These are phyloP conservation scores for Flaveria sonorensis DNA, from an alignment of 129 eudicot species.

Conservation along the genomic window DNA sequence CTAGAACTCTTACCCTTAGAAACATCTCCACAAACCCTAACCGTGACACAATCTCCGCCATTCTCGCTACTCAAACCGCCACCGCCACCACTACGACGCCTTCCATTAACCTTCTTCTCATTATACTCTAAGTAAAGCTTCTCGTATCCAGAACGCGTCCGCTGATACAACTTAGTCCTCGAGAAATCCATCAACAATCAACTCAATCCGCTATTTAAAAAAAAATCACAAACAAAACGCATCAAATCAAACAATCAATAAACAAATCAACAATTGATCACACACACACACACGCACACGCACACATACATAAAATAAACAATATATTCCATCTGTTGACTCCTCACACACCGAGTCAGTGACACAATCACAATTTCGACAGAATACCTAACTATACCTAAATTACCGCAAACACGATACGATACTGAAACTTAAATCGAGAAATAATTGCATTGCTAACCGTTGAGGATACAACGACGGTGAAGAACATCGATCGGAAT, in stretches of 20 bases:
- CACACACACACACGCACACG: background rate
- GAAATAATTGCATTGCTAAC: slow-evolving; percentile 20
- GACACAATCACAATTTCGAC: background rate
- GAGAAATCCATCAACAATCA: slow-evolving; percentile 40
- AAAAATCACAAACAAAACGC: slow-evolving; percentile 3
- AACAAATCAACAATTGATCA: background rate
- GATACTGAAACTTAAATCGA: background rate
- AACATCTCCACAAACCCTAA: slow-evolving; percentile 15
- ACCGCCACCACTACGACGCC: background rate
- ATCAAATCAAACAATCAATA: background rate
- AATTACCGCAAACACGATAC: background rate
- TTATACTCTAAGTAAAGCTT: slow-evolving; percentile 37
- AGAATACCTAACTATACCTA: slow-evolving; percentile 1
- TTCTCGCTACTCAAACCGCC: background rate
- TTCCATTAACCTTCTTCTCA: slow-evolving; percentile 21
- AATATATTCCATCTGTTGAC: background rate
- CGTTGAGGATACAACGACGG: slow-evolving; percentile 12
- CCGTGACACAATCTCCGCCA: slow-evolving; percentile 9
- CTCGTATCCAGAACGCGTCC: slow-evolving; percentile 43
- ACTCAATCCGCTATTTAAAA: slow-evolving; percentile 18
- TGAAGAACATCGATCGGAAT: background rate
- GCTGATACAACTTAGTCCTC: slow-evolving; percentile 32
- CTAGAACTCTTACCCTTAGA: slow-evolving; percentile 14
- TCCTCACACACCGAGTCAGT: background rate
- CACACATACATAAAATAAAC: background rate